These are phyloP conservation scores for Citrullus amarus DNA, from an alignment of 306 rosid species.

Conservation along the genomic window DNA sequence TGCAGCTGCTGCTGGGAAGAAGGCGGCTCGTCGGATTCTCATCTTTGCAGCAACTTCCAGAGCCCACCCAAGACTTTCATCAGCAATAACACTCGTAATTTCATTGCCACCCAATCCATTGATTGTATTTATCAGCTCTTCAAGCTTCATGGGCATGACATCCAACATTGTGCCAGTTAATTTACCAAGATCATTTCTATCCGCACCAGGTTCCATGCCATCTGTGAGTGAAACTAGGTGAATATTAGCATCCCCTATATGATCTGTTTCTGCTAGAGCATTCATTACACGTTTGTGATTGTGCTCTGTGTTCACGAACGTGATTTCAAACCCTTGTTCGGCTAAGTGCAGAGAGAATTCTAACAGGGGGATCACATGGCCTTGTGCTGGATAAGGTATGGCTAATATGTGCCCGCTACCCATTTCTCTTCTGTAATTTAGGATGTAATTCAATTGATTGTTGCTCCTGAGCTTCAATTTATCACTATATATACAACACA, in stretches of 20 bases:
- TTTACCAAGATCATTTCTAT: constrained; percentile 22
- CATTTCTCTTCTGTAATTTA: constrained; percentile 9
- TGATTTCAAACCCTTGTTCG: constrained; percentile 41
- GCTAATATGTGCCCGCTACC: constrained; percentile 19
- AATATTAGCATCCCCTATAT: constrained; percentile 7
- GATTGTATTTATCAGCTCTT: constrained; percentile 29
- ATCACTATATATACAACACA: background rate
- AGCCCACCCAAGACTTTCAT: constrained; percentile 27
- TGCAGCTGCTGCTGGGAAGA: constrained; percentile 41
- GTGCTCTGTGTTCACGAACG: constrained; percentile 33
- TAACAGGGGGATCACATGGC: constrained; percentile 63
- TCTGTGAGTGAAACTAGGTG: constrained; percentile 34
- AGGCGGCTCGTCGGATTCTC: constrained; percentile 23
- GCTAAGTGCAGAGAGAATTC: constrained; percentile 33
- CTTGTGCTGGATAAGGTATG: constrained; percentile 60
- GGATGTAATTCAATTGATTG: background rate
- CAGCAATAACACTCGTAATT: constrained; percentile 29
- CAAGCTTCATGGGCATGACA: constrained; percentile 33
- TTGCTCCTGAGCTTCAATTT: background rate
- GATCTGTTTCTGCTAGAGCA: constrained; percentile 12
- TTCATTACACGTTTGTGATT: constrained; percentile 22
- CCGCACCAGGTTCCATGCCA: constrained; percentile 27
- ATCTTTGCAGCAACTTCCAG: constrained; percentile 33
- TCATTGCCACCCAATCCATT: constrained; percentile 12
- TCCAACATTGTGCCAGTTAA: constrained; percentile 7